Evolutionary conservation across 106 monocot species (phyloP).

Genomic region (Dendrobium huoshanense): DNA sequence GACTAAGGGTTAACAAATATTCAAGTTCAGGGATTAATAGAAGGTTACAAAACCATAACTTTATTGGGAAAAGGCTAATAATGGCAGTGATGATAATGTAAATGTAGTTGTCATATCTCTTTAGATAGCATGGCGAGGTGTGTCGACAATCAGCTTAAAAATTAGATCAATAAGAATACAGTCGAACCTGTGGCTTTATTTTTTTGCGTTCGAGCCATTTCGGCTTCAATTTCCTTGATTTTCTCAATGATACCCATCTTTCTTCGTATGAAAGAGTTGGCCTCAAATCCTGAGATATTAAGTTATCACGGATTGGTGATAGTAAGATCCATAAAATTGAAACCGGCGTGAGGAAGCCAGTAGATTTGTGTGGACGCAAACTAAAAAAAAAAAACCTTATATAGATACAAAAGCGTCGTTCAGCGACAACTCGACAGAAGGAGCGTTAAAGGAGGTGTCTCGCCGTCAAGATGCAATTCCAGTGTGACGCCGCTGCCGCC

Average conservation of each 20-base stretch:
- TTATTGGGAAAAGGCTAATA: no score
- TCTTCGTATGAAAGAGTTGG: constrained; percentile 3
- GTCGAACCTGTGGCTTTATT: constrained; percentile 90
- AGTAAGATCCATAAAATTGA: background rate
- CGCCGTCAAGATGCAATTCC: background rate
- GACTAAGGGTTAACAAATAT: no score
- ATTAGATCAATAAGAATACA: constrained; percentile 9
- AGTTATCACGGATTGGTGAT: background rate
- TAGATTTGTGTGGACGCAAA: background rate
- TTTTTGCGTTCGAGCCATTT: constrained; percentile 97
- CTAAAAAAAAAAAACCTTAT: background rate
- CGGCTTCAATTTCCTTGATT: constrained; percentile 95
- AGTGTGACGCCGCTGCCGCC: background rate
- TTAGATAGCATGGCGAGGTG: background rate
- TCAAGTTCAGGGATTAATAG: no score
- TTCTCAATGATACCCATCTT: constrained; percentile 96
- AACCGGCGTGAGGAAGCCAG: background rate
- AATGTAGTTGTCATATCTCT: background rate
- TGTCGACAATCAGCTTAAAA: background rate
- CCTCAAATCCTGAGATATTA: constrained; percentile 4
- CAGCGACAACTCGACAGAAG: background rate
- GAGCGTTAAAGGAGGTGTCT: background rate
- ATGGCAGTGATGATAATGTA: no score
- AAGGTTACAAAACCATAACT: no score
- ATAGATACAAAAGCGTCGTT: background rate